These are phyloP conservation scores for Apiotrichum sp. DNA, from an alignment of 1,284 basidiomycete genomes.

Conservation along the genomic window DNA sequence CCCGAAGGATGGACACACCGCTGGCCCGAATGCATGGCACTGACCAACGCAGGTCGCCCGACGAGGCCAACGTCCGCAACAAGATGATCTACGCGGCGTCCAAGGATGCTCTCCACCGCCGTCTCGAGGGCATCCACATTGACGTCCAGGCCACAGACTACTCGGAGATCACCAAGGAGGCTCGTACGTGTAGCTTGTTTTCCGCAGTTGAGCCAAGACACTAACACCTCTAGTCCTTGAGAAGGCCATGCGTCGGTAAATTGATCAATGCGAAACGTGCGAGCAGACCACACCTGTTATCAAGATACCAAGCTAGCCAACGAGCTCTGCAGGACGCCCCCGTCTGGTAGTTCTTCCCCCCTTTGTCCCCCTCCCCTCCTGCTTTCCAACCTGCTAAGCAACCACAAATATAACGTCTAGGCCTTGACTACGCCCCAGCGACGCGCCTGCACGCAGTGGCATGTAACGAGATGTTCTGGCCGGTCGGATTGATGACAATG, in stretches of 20 bases:
- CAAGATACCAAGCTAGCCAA: neutral
- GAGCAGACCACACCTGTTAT: neutral
- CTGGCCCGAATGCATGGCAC: neutral
- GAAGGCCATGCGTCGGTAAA: conserved; percentile 37
- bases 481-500: too few relatives aligned
- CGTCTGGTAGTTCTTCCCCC: too few relatives aligned
- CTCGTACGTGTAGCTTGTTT: conserved; percentile 54
- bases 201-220: neutral
- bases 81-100: conserved; percentile 97
- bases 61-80: conserved; percentile 74
- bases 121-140: conserved; percentile 52
- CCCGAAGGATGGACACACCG: too few relatives aligned
- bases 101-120: conserved; percentile 72
- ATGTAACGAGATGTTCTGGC: too few relatives aligned
- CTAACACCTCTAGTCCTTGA: conserved; percentile 27
- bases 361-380: too few relatives aligned
- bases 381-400: too few relatives aligned
- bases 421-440: too few relatives aligned
- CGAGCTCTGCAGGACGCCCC: too few relatives aligned
- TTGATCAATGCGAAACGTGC: neutral
- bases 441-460: too few relatives aligned
- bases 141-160: conserved; percentile 83
- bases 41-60: conserved; percentile 67
- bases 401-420: too few relatives aligned
- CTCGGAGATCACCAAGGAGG: conserved; percentile 69